Conservation (phyloP, 345 rosid genomes). For the Iberis pinnata region DNA sequence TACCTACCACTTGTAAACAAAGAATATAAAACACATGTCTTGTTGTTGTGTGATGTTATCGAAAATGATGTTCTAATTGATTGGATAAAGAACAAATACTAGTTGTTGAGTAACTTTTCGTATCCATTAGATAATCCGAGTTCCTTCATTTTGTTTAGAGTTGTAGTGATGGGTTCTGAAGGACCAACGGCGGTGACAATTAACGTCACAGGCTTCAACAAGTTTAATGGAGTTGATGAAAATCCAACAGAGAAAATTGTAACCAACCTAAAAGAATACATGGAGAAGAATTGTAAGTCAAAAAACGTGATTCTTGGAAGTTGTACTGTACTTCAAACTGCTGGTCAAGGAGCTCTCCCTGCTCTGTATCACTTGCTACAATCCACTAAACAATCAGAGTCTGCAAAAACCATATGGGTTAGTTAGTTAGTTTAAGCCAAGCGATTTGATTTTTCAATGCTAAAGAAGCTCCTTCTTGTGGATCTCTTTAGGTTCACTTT, state of each 20-base stretch:
- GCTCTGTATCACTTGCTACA: conserved; percentile 58
- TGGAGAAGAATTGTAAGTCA: conserved; percentile 58
- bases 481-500: conserved; percentile 58
- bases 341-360: conserved; percentile 71
- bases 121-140: too few relatives aligned
- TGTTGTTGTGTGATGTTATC: conserved; percentile 17
- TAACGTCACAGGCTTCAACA: conserved; percentile 90
- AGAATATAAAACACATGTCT: too few relatives aligned
- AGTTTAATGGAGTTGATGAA: conserved; percentile 95
- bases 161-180: conserved; percentile 80
- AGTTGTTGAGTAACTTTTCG: conserved; percentile 42
- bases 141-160: conserved; percentile 20
- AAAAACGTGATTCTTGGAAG: conserved; percentile 70
- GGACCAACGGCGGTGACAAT: conserved; percentile 73
- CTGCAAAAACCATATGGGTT: conserved; percentile 71
- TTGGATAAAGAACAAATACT: conserved; percentile 32
- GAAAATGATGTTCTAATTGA: conserved; percentile 25
- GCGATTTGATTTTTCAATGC: not conserved
- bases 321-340: conserved; percentile 79
- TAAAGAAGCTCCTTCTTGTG: conserved; percentile 9
- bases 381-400: conserved; percentile 43
- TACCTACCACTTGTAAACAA: too few relatives aligned
- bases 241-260: conserved; percentile 88
- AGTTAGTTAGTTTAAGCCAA: conserved; percentile 22
- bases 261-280: conserved; percentile 55